Percentiles rank a stretch among this genome's conserved stretches.
Conservation (phyloP, 2,329 filamentous ascomycete species). For the Didymella glomerata region DNA sequence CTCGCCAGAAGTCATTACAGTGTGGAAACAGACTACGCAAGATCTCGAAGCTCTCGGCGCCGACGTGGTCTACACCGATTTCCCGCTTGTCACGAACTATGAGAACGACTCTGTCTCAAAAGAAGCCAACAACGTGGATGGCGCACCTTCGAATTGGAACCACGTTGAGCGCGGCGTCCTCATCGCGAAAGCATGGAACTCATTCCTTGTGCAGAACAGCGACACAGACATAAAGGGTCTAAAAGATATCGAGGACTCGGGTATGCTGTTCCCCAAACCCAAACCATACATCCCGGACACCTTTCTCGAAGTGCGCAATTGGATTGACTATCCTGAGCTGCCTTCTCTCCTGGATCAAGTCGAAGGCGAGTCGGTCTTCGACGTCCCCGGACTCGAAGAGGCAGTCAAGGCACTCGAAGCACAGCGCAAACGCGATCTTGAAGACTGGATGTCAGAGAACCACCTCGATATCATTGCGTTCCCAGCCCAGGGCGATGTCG, state of each 20-base stretch:
- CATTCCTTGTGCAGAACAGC: constrained; percentile 57
- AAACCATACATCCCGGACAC: constrained; percentile 49
- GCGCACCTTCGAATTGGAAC: constrained; percentile 58
- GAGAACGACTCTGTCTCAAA: constrained; percentile 51
- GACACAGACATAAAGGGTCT: constrained; percentile 53
- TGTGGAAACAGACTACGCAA: constrained; percentile 46
- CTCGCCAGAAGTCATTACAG: constrained; percentile 50
- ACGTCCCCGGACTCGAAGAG: constrained; percentile 54
- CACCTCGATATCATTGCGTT: constrained; percentile 59
- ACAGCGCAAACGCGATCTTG: constrained; percentile 59
- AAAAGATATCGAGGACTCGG: constrained; percentile 50
- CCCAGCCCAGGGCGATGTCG: constrained; percentile 62
- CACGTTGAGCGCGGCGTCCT: constrained; percentile 58
- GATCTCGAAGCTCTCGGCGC: constrained; percentile 56
- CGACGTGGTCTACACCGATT: constrained; percentile 55
- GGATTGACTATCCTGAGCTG: constrained; percentile 51
- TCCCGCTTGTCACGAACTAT: constrained; percentile 58
- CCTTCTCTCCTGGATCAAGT: constrained; percentile 39
- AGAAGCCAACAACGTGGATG: constrained; percentile 53
- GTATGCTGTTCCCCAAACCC: constrained; percentile 51
- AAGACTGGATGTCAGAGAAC: constrained; percentile 59
- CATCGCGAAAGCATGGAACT: constrained; percentile 62
- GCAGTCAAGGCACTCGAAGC: constrained; percentile 59
- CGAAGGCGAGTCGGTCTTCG: constrained; percentile 50
- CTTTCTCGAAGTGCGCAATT: constrained; percentile 52